Evolutionary conservation across 2,329 filamentous ascomycete genomes (phyloP), one percentile per base, ranked within the genome.

Genomic region (Microdochium trichocladiopsis): DNA sequence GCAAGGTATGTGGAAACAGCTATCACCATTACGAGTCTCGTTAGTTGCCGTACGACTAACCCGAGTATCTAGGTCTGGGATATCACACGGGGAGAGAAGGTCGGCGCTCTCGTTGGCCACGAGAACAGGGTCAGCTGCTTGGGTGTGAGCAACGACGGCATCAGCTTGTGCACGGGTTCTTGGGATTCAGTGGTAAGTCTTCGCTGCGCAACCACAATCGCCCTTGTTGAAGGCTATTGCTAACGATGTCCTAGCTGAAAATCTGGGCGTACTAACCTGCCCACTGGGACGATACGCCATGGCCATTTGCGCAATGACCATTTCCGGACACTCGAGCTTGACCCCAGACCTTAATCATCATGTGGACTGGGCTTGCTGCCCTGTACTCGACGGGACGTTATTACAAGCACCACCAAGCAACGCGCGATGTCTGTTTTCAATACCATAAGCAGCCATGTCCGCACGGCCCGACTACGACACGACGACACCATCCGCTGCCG

Each of bases 51-150:
- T 50, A 37, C 23, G 54, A 28, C 43, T 49, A 51, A 50, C 53
- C 48, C 41, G 5, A 23, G 14, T 50, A 25, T 56, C 11, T 57
- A 97, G 93, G 94, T 97, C 55, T 99, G 94, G 94, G 94, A 99
- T 72, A 85, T 96, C 57, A 90, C 95, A 52, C 88, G 94, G 60
- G 94, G 93, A 57, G 94, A 99, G 70, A 95, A 96, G 75, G 91
- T 99, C 59, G 94, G 94, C 67, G 96, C 92, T 52, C 80, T 99
- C 55, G 93, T 95, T 65, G 94, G 94, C 63, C 94, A 99, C 72
- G 93, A 97, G 74, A 99, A 99, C 78, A 88, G 94, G 61, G 94
- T 99, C 69, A 97, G 93, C 82, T 99, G 94, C 74, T 77, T 99
- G 68, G 94, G 94, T 60, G 94, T 99, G 63, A 97, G 93, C 80